Conservation (phyloP, 2,329 filamentous ascomycete genomes). For the Aureobasidium namibiae region DNA sequence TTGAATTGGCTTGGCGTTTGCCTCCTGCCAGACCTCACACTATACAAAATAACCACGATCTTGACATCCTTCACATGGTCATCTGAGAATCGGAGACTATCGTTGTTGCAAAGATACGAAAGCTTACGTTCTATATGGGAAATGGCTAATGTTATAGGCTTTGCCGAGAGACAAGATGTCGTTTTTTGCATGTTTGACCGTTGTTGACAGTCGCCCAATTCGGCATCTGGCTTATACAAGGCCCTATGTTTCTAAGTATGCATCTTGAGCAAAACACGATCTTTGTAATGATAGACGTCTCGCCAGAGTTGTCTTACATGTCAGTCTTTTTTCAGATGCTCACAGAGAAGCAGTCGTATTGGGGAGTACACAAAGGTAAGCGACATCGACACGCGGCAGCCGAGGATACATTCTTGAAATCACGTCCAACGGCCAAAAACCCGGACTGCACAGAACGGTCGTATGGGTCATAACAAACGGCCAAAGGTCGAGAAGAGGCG, state of each 20-base stretch:
- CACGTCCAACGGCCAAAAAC: neutral
- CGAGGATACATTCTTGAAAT: neutral
- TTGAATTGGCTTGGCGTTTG: neutral
- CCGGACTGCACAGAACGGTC: neutral
- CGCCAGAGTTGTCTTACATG: too few species aligned
- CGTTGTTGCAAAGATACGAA: neutral
- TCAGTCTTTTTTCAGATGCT: neutral
- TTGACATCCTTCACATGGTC: neutral
- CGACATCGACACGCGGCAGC: neutral
- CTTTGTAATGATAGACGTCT: too few species aligned
- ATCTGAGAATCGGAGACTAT: neutral
- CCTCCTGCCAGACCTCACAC: neutral
- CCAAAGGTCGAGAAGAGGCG: neutral
- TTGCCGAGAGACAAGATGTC: too few species aligned
- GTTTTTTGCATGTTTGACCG: neutral
- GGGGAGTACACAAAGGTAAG: neutral
- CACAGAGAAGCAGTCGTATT: neutral
- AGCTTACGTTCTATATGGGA: neutral
- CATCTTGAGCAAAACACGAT: neutral
- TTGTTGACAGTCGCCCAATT: neutral
- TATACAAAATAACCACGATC: neutral
- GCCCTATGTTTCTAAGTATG: neutral
- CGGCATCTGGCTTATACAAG: neutral
- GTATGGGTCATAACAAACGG: neutral
- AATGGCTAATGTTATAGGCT: neutral